Percentiles rank a stretch among this genome's conserved stretches.
phyloP scores from a whole-genome alignment of 1,284 basidiomycete species.

The Meripilus lineatus region DNA sequence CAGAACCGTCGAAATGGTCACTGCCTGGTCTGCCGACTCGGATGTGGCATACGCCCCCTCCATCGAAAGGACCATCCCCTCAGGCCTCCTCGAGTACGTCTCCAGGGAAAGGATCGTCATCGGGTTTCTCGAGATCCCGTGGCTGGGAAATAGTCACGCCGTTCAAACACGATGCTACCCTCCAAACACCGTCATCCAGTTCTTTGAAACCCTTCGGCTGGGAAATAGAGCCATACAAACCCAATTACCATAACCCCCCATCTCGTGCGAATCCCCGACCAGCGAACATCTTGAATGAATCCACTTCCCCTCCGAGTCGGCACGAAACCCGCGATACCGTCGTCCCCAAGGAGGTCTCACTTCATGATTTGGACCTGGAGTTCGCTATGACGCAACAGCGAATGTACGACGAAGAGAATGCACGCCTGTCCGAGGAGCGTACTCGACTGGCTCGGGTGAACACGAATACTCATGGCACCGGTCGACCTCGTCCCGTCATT shows the following conservation, averaged over 20 bases:
- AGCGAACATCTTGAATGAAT: neutral
- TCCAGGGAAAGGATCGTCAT: no score
- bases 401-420: constrained; percentile 43
- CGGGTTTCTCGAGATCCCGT: no score
- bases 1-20: no score
- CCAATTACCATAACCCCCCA: neutral
- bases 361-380: neutral
- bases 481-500: constrained; percentile 26
- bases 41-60: no score
- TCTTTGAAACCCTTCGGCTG: constrained; percentile 17
- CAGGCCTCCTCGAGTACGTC: no score
- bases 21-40: no score
- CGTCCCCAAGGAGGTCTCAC: neutral
- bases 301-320: neutral
- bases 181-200: no score
- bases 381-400: constrained; percentile 31
- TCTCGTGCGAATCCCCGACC: neutral
- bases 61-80: no score
- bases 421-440: constrained; percentile 33
- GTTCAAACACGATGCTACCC: no score
- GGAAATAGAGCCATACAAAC: constrained; percentile 21
- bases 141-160: no score
- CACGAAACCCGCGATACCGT: neutral
- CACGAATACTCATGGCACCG: constrained; percentile 28
- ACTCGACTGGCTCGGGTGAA: no score